Conservation (phyloP, 2,329 filamentous ascomycete genomes). For the Alternaria sp. region DNA sequence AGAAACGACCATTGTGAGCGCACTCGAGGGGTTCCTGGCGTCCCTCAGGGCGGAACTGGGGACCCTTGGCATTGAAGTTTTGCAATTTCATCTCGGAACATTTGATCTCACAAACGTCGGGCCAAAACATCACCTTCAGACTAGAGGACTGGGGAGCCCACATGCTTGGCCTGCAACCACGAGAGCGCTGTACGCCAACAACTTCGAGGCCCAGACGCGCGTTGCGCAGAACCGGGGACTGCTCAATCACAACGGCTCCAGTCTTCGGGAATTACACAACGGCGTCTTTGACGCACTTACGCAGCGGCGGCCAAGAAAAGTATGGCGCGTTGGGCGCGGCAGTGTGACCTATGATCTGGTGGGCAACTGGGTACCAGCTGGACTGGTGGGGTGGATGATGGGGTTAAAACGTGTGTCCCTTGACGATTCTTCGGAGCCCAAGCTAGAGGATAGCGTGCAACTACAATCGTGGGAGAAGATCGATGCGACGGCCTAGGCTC, state of each 20-base stretch:
- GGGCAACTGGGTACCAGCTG: constrained; percentile 78
- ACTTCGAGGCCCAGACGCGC: constrained; percentile 50
- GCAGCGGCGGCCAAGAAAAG: constrained; percentile 65
- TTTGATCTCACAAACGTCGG: constrained; percentile 80
- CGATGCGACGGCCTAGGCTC: constrained; percentile 37
- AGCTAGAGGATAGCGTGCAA: constrained; percentile 55
- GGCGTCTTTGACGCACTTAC: constrained; percentile 91
- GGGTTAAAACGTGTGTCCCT: constrained; percentile 70
- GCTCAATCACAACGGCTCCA: constrained; percentile 68
- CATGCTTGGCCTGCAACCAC: constrained; percentile 50
- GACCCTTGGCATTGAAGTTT: constrained; percentile 78
- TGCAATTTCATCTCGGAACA: constrained; percentile 88
- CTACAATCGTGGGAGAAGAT: constrained; percentile 56
- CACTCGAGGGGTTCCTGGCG: constrained; percentile 84
- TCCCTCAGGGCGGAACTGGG: constrained; percentile 82
- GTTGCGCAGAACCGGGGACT: constrained; percentile 62
- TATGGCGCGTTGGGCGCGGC: constrained; percentile 84
- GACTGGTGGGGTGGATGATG: constrained; percentile 93
- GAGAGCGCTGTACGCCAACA: constrained; percentile 47
- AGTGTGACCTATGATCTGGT: constrained; percentile 86
- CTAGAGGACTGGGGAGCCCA: constrained; percentile 43
- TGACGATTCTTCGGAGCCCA: constrained; percentile 43
- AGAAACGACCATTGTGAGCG: constrained; percentile 85
- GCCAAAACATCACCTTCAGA: constrained; percentile 53
- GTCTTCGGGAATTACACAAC: constrained; percentile 81